These are phyloP conservation scores for Haemoproteus tartakovskyi DNA, from an alignment of 169 alveolate genomes.

Conservation along the genomic window DNA sequence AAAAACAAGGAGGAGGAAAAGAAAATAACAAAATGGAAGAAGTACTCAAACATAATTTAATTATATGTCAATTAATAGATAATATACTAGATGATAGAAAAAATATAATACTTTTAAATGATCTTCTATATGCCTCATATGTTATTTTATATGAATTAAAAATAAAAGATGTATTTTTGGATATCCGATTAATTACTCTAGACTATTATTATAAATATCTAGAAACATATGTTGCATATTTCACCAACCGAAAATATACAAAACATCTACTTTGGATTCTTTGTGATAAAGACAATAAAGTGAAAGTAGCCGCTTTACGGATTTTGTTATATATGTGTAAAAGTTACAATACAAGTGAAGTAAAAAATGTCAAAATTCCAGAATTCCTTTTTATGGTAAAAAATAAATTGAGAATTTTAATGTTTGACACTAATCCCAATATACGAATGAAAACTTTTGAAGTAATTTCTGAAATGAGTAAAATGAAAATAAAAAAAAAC, in stretches of 20 bases:
- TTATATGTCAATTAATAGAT: slow-evolving; percentile 43
- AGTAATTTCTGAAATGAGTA: slow-evolving; percentile 51
- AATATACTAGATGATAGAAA: slow-evolving; percentile 52
- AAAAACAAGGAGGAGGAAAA: too few relatives aligned
- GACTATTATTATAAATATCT: slow-evolving; percentile 21
- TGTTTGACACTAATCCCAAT: slow-evolving; percentile 48
- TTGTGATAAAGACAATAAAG: slow-evolving; percentile 50
- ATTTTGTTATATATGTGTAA: slow-evolving; percentile 43
- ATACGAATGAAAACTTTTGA: slow-evolving; percentile 60
- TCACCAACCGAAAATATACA: slow-evolving; percentile 53
- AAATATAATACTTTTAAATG: slow-evolving; percentile 48
- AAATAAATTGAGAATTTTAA: slow-evolving; percentile 47
- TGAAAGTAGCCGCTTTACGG: slow-evolving; percentile 9
- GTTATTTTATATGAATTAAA: slow-evolving; percentile 36
- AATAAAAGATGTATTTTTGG: slow-evolving; percentile 59
- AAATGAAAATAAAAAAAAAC: slow-evolving; percentile 39
- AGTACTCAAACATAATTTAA: slow-evolving; percentile 49
- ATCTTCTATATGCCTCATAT: slow-evolving; percentile 38
- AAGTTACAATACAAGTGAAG: slow-evolving; percentile 12
- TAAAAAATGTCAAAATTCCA: slow-evolving; percentile 38
- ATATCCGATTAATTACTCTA: slow-evolving; percentile 34
- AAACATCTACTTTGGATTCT: slow-evolving; percentile 55
- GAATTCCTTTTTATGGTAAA: slow-evolving; percentile 41
- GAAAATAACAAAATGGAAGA: slow-evolving; percentile 1
- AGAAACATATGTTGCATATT: slow-evolving; percentile 12